Conservation (phyloP, 192 early-diverging fungal genomes). For the Diversispora eburnea region DNA sequence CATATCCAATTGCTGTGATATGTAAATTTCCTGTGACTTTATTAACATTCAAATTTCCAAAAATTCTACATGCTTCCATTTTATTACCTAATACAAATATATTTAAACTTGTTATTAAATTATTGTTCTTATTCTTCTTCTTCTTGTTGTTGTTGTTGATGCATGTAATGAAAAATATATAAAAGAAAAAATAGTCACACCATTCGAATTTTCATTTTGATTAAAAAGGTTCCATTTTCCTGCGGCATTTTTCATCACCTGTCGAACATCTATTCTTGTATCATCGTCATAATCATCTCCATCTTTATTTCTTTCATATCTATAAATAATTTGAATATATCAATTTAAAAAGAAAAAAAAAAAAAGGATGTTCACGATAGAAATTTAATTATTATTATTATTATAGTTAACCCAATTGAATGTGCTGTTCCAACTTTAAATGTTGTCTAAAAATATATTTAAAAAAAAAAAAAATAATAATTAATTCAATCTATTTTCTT, state of each 20-base stretch:
- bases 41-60: constrained; percentile 69
- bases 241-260: background rate
- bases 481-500: constrained; percentile 3
- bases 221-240: background rate
- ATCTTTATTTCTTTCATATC: too few species aligned
- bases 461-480: background rate
- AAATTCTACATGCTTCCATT: constrained; percentile 67
- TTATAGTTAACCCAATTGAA: constrained; percentile 6
- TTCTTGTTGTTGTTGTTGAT: too few species aligned
- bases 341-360: too few species aligned
- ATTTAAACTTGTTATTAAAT: background rate
- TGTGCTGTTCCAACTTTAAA: constrained; percentile 25
- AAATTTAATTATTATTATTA: background rate
- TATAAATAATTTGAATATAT: background rate
- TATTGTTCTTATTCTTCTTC: background rate
- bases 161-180: background rate
- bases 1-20: constrained; percentile 86
- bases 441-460: constrained; percentile 19
- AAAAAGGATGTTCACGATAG: background rate
- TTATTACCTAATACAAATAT: constrained; percentile 25
- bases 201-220: background rate
- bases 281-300: background rate
- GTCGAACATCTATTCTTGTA: constrained; percentile 12
- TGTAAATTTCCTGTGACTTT: constrained; percentile 88
- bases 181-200: background rate